Evolutionary conservation across 208 protist species (phyloP), one percentile per base, ranked within the genome.

Genomic region (Trypanosoma avium): DNA sequence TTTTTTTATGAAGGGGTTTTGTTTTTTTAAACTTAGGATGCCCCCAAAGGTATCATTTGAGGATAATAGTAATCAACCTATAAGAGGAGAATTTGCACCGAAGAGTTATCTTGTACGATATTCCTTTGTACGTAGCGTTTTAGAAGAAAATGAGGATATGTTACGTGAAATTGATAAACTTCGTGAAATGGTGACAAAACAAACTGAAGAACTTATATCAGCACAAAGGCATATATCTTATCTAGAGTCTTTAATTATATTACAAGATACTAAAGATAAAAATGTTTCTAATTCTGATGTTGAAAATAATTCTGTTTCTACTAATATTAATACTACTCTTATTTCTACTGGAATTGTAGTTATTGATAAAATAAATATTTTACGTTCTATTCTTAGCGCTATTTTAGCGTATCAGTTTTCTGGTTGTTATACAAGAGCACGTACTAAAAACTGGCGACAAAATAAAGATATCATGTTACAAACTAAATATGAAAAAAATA

Each of bases 121-220:
- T 27, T 56, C 62, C 12, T 54, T 60, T 47, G 35, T 68, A 10
- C 54, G 46, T n/a, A 17, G 21, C 36, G 43, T 68, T 22, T 29
- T 68, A n/a, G 49, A 53, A 38, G 50, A 68, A 48, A 68, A 48
- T n/a, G 50, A 68, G 35, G 12, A 46, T 8, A 68, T 68, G 62
- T 38, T 68, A 24, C 46, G 13, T 50, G 62, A 68, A 46, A 68
- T 68, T 36, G 62, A 68, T 17, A 7, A 21, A 9, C 55, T 68
- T 38, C 50, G 62, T 24, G 38, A 27, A 15, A 68, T 7, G 26
- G 50, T 60, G 19, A 27, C 26, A 22, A 53, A 19, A 35, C 62
- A 59, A 22, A 17, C 38, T 8, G 29, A 54, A 24, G 15, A 68
- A 38, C 52, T 68, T 59, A 35, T 52, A 1, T 17, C 47, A 15